Evolutionary conservation across 2,329 filamentous ascomycete species (phyloP).

Genomic region (Apiospora marii): DNA sequence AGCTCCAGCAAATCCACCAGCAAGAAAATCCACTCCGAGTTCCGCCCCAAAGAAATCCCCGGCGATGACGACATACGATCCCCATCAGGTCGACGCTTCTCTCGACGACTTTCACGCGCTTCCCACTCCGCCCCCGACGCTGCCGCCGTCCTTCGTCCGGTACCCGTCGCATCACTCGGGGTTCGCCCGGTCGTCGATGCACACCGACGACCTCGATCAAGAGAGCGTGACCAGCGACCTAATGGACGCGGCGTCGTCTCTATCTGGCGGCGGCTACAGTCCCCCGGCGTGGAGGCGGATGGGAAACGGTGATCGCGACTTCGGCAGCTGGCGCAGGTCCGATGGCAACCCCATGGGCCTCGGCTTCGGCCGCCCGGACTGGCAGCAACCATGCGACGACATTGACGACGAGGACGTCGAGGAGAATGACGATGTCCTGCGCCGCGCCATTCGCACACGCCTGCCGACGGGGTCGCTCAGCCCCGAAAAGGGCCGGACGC

Average conservation of each 20-base stretch:
- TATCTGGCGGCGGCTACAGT: slow-evolving; percentile 64
- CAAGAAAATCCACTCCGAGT: slow-evolving; percentile 32
- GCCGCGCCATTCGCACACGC: slow-evolving; percentile 61
- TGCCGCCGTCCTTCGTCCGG: slow-evolving; percentile 45
- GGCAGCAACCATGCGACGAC: slow-evolving; percentile 35
- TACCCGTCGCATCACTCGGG: slow-evolving; percentile 53
- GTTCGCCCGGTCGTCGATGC: slow-evolving; percentile 49
- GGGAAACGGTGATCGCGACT: slow-evolving; percentile 65
- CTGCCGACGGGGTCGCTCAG: slow-evolving; percentile 64
- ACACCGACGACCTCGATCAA: slow-evolving; percentile 47
- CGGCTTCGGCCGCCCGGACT: slow-evolving; percentile 45
- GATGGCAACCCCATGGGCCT: slow-evolving; percentile 60
- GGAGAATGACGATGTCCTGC: slow-evolving; percentile 52
- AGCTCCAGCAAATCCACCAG: slow-evolving; percentile 32
- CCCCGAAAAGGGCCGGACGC: slow-evolving; percentile 61
- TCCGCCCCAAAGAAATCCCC: slow-evolving; percentile 23
- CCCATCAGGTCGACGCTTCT: slow-evolving; percentile 55
- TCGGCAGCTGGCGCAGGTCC: slow-evolving; percentile 66
- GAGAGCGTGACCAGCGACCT: slow-evolving; percentile 44
- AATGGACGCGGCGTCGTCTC: slow-evolving; percentile 41
- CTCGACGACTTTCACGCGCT: slow-evolving; percentile 59
- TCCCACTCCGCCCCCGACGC: slow-evolving; percentile 51
- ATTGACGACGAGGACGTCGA: slow-evolving; percentile 40
- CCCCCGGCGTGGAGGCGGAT: slow-evolving; percentile 68
- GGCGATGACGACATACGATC: slow-evolving; percentile 28